phyloP scores from a whole-genome alignment of 108 stramenopile species.

The Nannochloropsis gaditana region DNA sequence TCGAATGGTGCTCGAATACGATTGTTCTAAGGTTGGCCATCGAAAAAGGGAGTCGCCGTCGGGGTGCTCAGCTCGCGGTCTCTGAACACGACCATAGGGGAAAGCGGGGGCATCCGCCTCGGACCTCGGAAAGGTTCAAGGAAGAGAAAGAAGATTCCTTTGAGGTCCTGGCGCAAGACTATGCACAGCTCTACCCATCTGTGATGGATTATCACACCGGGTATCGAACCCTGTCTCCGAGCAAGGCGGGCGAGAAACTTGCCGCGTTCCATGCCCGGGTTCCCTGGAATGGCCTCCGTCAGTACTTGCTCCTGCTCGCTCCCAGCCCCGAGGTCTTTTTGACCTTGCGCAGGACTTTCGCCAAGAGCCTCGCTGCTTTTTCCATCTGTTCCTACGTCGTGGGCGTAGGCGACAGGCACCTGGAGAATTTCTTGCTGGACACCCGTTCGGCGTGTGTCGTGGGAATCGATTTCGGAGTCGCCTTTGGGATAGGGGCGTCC shows the following conservation, averaged over 20 bases:
- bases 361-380: constrained; percentile 48
- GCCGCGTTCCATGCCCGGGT: constrained; percentile 21
- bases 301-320: constrained; percentile 40
- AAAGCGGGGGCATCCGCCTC: no score
- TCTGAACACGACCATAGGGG: no score
- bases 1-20: constrained; percentile 55
- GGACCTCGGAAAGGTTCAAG: no score
- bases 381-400: constrained; percentile 51
- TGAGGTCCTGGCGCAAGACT: background rate
- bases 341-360: constrained; percentile 44
- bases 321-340: constrained; percentile 52
- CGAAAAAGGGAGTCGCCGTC: background rate
- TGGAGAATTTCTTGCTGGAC: constrained; percentile 57
- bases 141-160: background rate
- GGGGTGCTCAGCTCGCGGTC: background rate
- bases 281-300: constrained; percentile 39
- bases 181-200: background rate
- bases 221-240: background rate
- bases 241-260: background rate
- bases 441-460: constrained; percentile 48
- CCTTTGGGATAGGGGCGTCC: constrained; percentile 52
- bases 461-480: constrained; percentile 56
- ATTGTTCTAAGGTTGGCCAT: constrained; percentile 37
- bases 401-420: constrained; percentile 59
- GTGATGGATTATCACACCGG: background rate